Base-by-base conservation (phyloP, 768 basidiomycete species). In the Auriscalpium orientale region DNA sequence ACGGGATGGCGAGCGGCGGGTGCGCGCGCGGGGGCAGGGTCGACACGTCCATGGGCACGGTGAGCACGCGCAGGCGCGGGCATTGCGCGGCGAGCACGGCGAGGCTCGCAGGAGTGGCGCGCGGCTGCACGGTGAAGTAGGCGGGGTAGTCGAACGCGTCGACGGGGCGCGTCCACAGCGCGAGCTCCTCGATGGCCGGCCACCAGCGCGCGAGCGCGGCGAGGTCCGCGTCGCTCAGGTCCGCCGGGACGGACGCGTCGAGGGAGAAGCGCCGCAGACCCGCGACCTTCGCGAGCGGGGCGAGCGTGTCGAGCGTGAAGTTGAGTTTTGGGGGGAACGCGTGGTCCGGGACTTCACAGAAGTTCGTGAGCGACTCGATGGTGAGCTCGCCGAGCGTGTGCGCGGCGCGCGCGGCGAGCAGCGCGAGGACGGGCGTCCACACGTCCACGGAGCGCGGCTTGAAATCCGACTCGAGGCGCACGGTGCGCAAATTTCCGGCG, bases 121-220 rank as follows among this genome's bases (percentile, higher is more conserved):
- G 59, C 11, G 55, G 57, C 40, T 54, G 59, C 9, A 37, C 13
- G 47, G 62, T 59, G 59, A 60, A 60, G 54, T 60, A 62, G 13
- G 59, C 47, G 0, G 61, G 59, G 7, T 53, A 45, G 51, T 62
- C 58, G 43, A 62, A 62, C 6, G 56, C 50, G 21, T 62, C 61
- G 47, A 57, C 38, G 16, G 61, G 61, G 21, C 59, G 62, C 28
- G 61, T 60, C 37, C 66, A 66, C 11, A 70, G 61, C 44, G 57
- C 49, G 40, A 70, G 61, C 13, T 64, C 61, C 55, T 64, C 59
- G 40, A 70, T 56, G 15, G 35, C 49, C 4, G 68, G 65, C 69
- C 69, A 70, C 68, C 69, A 68, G 49, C 53, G 45, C 13, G 65
- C 64, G 46, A 70, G 50, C 22, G 49, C 33, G 11, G 55, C 65